A percentile compares a stretch with the other conserved stretches of the same genome.
phyloP scores from a whole-genome alignment of 495 filamentous ascomycete species.

The Aspergillus cavernicola region DNA sequence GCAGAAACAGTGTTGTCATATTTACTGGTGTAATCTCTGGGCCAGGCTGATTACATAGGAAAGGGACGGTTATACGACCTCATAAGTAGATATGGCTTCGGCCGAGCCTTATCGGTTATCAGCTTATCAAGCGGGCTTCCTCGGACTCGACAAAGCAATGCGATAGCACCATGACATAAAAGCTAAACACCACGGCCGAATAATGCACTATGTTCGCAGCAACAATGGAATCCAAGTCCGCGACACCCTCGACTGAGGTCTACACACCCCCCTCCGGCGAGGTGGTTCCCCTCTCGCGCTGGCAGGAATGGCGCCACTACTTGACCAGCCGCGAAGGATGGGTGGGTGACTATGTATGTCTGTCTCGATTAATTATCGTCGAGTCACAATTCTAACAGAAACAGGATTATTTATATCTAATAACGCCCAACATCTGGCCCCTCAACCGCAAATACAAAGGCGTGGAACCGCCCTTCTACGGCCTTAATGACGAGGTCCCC shows the following conservation, averaged over 20 bases:
- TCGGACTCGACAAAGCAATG: too few species aligned
- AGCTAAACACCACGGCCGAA: too few species aligned
- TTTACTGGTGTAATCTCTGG: neutral
- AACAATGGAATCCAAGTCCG: conserved; percentile 1
- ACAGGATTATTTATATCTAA: conserved; percentile 66
- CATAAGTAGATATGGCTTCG: too few species aligned
- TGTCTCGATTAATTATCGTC: neutral
- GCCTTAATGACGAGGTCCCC: conserved; percentile 74
- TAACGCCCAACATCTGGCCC: conserved; percentile 69
- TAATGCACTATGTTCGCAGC: too few species aligned
- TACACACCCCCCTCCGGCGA: neutral
- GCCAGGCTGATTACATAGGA: too few species aligned
- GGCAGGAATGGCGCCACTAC: conserved; percentile 7
- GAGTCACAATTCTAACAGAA: too few species aligned
- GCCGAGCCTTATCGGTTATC: too few species aligned
- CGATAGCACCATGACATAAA: too few species aligned
- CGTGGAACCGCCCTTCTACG: conserved; percentile 72
- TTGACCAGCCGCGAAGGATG: conserved; percentile 8
- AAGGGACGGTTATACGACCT: too few species aligned
- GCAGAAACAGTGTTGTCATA: neutral
- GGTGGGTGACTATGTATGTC: conserved; percentile 12
- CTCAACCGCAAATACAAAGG: conserved; percentile 62
- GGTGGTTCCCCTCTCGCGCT: neutral
- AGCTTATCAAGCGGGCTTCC: too few species aligned
- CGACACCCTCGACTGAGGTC: neutral